A percentile compares a stretch with the other conserved stretches of the same genome.
Evolutionary conservation across 2,329 filamentous ascomycete genomes (phyloP).

Genomic region (Pseudopyrenochaeta lycopersici): DNA sequence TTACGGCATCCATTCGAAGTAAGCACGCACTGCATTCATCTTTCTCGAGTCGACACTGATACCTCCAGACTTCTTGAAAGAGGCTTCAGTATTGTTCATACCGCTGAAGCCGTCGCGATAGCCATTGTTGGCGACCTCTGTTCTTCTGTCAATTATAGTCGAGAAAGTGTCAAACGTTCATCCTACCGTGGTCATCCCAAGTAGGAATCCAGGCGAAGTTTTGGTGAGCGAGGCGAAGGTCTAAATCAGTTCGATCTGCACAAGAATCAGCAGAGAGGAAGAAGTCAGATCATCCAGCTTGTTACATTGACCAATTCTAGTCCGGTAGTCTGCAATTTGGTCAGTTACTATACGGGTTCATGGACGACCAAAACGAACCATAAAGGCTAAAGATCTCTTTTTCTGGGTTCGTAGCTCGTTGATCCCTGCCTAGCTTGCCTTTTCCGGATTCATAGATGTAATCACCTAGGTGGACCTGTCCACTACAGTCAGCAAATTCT

Average conservation of each 20-base stretch:
- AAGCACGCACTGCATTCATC: slow-evolving; percentile 57
- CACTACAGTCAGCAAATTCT: slow-evolving; percentile 19
- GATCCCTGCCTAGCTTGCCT: slow-evolving; percentile 34
- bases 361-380: slow-evolving; percentile 4
- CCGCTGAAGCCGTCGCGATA: slow-evolving; percentile 52
- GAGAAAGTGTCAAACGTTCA: not conserved
- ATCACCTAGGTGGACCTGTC: slow-evolving; percentile 53
- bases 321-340: slow-evolving; percentile 48
- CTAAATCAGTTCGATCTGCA: slow-evolving; percentile 50
- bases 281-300: not conserved
- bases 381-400: slow-evolving; percentile 53
- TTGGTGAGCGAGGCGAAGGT: slow-evolving; percentile 51
- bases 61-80: slow-evolving; percentile 51
- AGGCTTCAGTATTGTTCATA: slow-evolving; percentile 56
- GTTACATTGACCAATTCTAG: slow-evolving; percentile 45
- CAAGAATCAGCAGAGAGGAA: not conserved
- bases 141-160: slow-evolving; percentile 12
- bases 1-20: slow-evolving; percentile 57
- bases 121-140: slow-evolving; percentile 53
- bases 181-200: slow-evolving; percentile 52
- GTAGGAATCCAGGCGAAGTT: slow-evolving; percentile 55
- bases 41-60: slow-evolving; percentile 55
- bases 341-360: not conserved
- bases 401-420: slow-evolving; percentile 38
- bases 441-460: slow-evolving; percentile 54